Evolutionary conservation across 148 eudicot species (phyloP).

Genomic region (Beta vulgaris): DNA sequence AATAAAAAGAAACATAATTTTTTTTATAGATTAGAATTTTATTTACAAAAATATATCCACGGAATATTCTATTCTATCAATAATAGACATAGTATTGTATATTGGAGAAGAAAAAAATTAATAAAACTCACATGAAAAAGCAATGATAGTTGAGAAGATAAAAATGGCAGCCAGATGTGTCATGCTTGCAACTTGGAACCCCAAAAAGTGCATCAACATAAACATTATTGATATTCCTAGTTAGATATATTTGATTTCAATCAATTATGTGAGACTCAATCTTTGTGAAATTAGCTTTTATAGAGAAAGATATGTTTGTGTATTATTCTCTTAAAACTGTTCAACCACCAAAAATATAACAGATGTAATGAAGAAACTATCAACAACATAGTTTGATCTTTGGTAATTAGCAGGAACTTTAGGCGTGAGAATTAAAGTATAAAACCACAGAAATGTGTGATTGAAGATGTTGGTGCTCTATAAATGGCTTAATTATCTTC

Average conservation of each 20-base stretch:
- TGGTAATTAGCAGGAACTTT: neutral
- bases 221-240: neutral
- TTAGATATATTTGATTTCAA: neutral
- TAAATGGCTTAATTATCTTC: neutral
- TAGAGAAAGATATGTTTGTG: neutral
- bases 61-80: too few relatives aligned
- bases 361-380: neutral
- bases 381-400: neutral
- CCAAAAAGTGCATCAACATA: neutral
- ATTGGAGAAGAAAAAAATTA: neutral
- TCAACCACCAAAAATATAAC: neutral
- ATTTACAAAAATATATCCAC: too few relatives aligned
- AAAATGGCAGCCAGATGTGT: neutral
- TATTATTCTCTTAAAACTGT: neutral
- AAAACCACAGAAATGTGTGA: neutral
- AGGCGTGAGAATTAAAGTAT: conserved; percentile 3
- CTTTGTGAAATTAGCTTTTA: neutral
- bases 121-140: neutral
- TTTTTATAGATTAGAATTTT: too few relatives aligned
- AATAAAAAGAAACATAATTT: too few relatives aligned
- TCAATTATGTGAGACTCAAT: neutral
- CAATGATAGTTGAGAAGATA: neutral
- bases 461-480: neutral
- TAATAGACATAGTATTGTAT: too few relatives aligned
- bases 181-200: neutral